Evolutionary conservation across 495 filamentous ascomycete genomes (phyloP).

Genomic region (Extremus antarcticus): DNA sequence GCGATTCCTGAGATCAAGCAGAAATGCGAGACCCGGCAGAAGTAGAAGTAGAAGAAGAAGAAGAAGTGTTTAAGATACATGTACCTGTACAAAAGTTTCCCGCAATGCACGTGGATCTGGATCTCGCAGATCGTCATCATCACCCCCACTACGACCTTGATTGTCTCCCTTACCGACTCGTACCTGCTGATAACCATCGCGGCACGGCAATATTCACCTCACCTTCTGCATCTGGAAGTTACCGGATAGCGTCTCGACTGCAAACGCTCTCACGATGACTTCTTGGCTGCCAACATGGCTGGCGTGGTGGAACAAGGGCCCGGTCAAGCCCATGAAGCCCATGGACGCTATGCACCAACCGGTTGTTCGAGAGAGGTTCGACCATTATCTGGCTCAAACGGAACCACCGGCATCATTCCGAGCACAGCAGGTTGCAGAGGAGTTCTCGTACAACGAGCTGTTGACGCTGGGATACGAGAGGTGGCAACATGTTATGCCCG

Average conservation of each 20-base stretch:
- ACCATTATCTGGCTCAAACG: slow-evolving; percentile 9
- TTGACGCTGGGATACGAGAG: slow-evolving; percentile 11
- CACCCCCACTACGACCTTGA: not conserved
- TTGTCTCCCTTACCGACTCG: not conserved
- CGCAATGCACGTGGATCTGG: not conserved
- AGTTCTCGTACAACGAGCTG: slow-evolving; percentile 3
- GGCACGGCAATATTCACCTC: not conserved
- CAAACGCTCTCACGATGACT: not conserved
- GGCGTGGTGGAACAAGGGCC: not conserved
- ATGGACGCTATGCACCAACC: slow-evolving; percentile 13
- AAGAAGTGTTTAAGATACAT: too few species aligned
- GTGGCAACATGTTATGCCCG: slow-evolving; percentile 12
- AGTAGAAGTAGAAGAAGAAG: not conserved
- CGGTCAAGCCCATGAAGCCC: not conserved
- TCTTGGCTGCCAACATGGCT: not conserved
- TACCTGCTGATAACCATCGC: not conserved
- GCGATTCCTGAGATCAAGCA: too few species aligned
- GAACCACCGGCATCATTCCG: slow-evolving; percentile 15
- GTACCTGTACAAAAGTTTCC: not conserved
- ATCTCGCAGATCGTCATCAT: not conserved
- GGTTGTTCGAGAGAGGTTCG: slow-evolving; percentile 8
- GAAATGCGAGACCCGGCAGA: too few species aligned
- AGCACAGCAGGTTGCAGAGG: slow-evolving; percentile 6
- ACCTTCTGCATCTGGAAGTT: not conserved
- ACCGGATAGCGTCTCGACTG: not conserved